Evolutionary conservation across 2,329 filamentous ascomycete species (phyloP), one percentile per base, ranked within the genome.

Genomic region (Neofusicoccum laricinum): DNA sequence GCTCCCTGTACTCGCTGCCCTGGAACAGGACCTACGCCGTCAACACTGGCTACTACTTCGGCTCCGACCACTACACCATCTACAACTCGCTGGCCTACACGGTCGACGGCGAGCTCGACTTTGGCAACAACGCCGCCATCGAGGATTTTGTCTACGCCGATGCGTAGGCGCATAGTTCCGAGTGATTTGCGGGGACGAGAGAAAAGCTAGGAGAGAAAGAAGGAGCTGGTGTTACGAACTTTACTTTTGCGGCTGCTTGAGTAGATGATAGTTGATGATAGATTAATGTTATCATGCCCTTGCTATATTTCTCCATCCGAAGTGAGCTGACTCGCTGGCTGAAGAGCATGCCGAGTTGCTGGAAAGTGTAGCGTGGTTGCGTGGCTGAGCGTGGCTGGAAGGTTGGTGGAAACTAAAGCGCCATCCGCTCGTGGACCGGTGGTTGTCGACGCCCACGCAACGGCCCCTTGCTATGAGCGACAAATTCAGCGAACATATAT

Each of bases 31-130:
- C 61, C 2, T 63, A 53, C 2, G 61, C 61, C 3, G 49, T 51
- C 61, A 63, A 63, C 38, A 21, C 8, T 14, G 61, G 61, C 25
- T 63, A 63, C 61, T 63, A 43, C 12, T 21, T 43, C 25, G 48
- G 48, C 25, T 41, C 17, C 2, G 49, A 63, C n/a, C 25, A 36
- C 46, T 63, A 63, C 61, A 63, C 61, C 30, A 53, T 63, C 19
- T 63, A 63, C 61, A 63, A 63, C 36, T 63, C 61, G 38, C 46
- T 63, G 7, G 61, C 61, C 14, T 63, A 51, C 40, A 63, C 46
- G 10, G 61, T 51, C 4, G 41, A 32, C 38, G n/a, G 34, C 4
- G 41, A 25, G 17, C 48, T 51, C 3, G 61, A 63, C 36, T 63
- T 63, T 25, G 61, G 61, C n/a, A 19, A 21, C 36, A 51, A 45